phyloP scores from a whole-genome alignment of 2,329 filamentous ascomycete species.

The Verticillium alfalfae region DNA sequence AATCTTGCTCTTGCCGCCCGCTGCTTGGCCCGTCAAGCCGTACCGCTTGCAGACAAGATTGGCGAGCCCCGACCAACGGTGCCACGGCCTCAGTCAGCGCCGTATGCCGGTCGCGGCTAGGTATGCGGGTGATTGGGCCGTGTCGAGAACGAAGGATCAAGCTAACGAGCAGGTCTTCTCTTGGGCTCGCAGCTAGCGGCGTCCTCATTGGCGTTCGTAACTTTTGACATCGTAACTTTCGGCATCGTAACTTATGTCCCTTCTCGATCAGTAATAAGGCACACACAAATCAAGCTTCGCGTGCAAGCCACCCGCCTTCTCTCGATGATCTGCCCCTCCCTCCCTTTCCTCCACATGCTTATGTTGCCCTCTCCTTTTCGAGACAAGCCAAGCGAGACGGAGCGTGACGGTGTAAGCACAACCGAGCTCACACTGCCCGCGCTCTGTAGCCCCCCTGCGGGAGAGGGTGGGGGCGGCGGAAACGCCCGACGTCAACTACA shows the following conservation, averaged over 20 bases:
- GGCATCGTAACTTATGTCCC: background rate
- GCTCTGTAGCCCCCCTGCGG: too few relatives aligned
- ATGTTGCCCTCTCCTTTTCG: too few relatives aligned
- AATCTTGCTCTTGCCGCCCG: too few relatives aligned
- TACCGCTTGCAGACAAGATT: background rate
- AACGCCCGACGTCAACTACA: too few relatives aligned
- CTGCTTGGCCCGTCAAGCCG: background rate
- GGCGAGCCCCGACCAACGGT: too few relatives aligned
- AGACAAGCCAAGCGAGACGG: too few relatives aligned
- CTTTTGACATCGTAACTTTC: background rate
- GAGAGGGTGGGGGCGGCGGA: too few relatives aligned
- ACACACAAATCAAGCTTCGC: background rate
- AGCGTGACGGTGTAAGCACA: too few relatives aligned
- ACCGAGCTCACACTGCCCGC: too few relatives aligned
- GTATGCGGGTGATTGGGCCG: background rate
- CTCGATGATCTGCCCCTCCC: background rate
- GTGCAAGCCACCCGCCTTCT: background rate
- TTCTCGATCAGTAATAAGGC: background rate
- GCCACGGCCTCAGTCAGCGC: background rate
- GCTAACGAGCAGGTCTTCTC: background rate
- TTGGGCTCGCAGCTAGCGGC: background rate
- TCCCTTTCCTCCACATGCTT: too few relatives aligned
- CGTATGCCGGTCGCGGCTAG: background rate
- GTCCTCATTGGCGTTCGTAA: background rate
- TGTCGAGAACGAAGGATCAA: background rate